phyloP scores from a whole-genome alignment of 1,284 basidiomycete species.

The Macrocystidia cucumis region DNA sequence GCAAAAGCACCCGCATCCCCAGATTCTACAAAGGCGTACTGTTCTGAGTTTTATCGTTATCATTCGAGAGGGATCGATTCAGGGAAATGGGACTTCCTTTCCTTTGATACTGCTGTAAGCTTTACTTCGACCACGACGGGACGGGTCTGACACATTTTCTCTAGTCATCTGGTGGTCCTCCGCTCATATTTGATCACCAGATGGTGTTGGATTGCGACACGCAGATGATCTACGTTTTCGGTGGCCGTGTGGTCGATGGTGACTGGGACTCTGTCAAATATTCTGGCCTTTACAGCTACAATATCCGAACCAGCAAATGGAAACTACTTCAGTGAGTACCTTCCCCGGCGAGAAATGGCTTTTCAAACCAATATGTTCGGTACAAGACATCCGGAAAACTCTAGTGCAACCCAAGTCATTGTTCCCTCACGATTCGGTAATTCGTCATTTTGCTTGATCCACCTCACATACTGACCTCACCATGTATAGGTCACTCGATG shows the following conservation, averaged over 20 bases:
- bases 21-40: conserved; percentile 18
- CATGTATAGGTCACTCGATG: conserved; percentile 62
- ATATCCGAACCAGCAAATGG: conserved; percentile 57
- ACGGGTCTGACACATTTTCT: conserved; percentile 13
- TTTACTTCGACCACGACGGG: neutral
- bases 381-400: conserved; percentile 24
- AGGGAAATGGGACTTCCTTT: conserved; percentile 63
- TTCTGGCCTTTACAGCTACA: conserved; percentile 66
- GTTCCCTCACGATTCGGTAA: conserved; percentile 58
- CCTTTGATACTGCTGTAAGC: conserved; percentile 55
- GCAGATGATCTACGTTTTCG: conserved; percentile 73
- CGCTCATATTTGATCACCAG: conserved; percentile 75
- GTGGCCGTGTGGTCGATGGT: conserved; percentile 66
- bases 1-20: conserved; percentile 24
- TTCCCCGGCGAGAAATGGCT: conserved; percentile 4
- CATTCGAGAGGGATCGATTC: conserved; percentile 49
- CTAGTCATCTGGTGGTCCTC: conserved; percentile 61
- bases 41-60: conserved; percentile 67
- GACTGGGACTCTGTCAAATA: conserved; percentile 51
- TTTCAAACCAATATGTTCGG: conserved; percentile 2
- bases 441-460: conserved; percentile 6
- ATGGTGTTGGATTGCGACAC: conserved; percentile 70
- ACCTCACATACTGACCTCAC: conserved; percentile 3
- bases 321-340: conserved; percentile 49
- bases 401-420: conserved; percentile 20